Conservation (phyloP, 768 basidiomycete species). For the Lentinula raphanica region DNA sequence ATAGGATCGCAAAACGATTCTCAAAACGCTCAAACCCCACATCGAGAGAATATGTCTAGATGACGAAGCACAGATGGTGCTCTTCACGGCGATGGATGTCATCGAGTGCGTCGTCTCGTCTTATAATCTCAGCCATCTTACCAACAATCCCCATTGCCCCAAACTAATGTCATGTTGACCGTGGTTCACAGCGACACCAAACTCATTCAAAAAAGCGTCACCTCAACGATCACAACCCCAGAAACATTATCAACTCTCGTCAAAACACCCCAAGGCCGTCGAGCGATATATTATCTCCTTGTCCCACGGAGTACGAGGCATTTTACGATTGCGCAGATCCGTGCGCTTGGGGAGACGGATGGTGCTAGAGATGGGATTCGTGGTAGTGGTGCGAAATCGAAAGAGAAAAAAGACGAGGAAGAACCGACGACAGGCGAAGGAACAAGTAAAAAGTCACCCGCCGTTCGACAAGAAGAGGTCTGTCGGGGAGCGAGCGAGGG, state of each 20-base stretch:
- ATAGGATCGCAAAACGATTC: conserved; percentile 85
- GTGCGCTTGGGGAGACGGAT: conserved; percentile 71
- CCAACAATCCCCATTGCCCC: too few relatives aligned
- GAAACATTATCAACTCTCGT: conserved; percentile 47
- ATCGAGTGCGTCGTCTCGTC: too few relatives aligned
- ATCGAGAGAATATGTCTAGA: conserved; percentile 83
- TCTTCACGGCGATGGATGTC: conserved; percentile 87
- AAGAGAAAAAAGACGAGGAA: neutral
- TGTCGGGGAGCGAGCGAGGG: conserved; percentile 67
- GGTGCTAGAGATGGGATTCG: conserved; percentile 27
- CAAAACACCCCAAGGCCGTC: conserved; percentile 66
- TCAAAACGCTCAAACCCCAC: conserved; percentile 87
- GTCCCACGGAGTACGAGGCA: conserved; percentile 79
- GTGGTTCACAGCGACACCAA: conserved; percentile 86
- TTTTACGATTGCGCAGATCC: conserved; percentile 80
- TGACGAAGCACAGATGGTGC: conserved; percentile 83
- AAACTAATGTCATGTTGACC: too few relatives aligned
- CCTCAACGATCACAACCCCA: conserved; percentile 59
- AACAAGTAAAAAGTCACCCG: conserved; percentile 81
- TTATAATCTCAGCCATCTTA: too few relatives aligned
- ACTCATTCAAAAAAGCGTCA: conserved; percentile 73
- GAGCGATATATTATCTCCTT: conserved; percentile 78
- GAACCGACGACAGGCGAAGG: conserved; percentile 15
- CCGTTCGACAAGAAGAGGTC: conserved; percentile 63
- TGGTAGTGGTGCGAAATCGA: neutral